These are phyloP conservation scores for Fusarium sp. DNA, from an alignment of 2,329 filamentous ascomycete genomes.

Conservation along the genomic window DNA sequence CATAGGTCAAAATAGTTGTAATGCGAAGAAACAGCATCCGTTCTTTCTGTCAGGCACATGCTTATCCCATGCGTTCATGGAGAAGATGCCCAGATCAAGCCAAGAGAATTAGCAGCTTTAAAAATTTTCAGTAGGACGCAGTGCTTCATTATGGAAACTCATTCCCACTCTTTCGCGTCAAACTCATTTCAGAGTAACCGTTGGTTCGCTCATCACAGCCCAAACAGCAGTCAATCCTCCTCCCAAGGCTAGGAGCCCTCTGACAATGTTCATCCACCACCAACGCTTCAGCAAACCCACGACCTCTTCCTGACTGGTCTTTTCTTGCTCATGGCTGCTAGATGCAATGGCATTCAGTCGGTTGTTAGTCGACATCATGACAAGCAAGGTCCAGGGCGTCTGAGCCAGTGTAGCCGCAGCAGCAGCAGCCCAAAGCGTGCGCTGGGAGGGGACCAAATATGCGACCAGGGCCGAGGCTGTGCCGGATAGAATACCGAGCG, in stretches of 20 bases:
- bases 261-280: slow-evolving; percentile 41
- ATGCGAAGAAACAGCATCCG: too few species aligned
- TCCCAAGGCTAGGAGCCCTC: slow-evolving; percentile 32
- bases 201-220: slow-evolving; percentile 24
- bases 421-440: slow-evolving; percentile 26
- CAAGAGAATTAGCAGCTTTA: too few species aligned
- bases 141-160: too few species aligned
- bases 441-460: slow-evolving; percentile 35
- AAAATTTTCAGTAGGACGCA: too few species aligned
- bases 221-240: slow-evolving; percentile 35
- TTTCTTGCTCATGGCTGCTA: slow-evolving; percentile 28
- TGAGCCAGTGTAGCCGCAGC: slow-evolving; percentile 30
- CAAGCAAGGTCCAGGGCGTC: slow-evolving; percentile 35
- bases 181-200: too few species aligned
- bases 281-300: slow-evolving; percentile 31
- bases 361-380: slow-evolving; percentile 39
- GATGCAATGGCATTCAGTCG: slow-evolving; percentile 27
- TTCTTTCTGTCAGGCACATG: too few species aligned
- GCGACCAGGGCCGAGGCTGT: slow-evolving; percentile 31
- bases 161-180: too few species aligned
- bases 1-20: too few species aligned
- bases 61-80: too few species aligned
- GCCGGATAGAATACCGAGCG: slow-evolving; percentile 28
- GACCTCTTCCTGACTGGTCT: slow-evolving; percentile 27
- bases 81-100: too few species aligned